Base-by-base conservation (phyloP, 2,329 filamentous ascomycete species). In the Diaporthe citri region DNA sequence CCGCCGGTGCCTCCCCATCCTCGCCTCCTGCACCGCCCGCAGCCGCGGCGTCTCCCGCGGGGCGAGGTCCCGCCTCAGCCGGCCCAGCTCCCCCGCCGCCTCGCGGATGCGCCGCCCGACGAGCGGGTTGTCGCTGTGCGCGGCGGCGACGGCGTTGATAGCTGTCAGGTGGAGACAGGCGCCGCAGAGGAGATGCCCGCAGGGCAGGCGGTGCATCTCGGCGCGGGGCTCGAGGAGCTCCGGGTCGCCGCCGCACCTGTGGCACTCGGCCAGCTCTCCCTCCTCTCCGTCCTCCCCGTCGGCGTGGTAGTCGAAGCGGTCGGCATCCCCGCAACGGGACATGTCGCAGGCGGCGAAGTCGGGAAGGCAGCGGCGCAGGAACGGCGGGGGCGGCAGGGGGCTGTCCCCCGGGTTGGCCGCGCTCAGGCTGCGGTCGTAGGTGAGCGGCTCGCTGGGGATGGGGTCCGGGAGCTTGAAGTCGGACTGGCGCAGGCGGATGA, bases 141-240 rank as follows among this genome's bases (percentile, higher is more conserved):
- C 36, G 2, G 13, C 12, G 0, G 62, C 31, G 0, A 25, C 22
- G 2, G 62, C 28, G 6, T 17, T 36, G 9, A 5, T 7, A 4
- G 60, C 60, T 0, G 6, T 9, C 0, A 22, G 17, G 20, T 20
- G 4, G 5, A 66, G 43, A 17, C 31, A 20, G 0, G 20, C 0
- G 0, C 1, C 1, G 43, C 62, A 66, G 28, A 66, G 28, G 2
- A 4, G 6, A 20, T 66, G 62, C 5, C 43, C 62, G 43, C 62
- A 66, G 20, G 62, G 43, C 2, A 66, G 28, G 9, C 1, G 10
- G 43, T 66, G 62, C 43, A 66, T 31, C 22, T n/a, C 22, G 8
- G 48, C 22, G 3, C 48, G 22, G 51, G 12, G 4, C n/a, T n/a
- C 4, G 9, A 1, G 25, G 17, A 3, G 41, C 31, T n/a, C n/a